Evolutionary conservation across 225 moss, liverwort and hornwort species (phyloP).

Genomic region (Bryoerythrophyllum caledonicum): DNA sequence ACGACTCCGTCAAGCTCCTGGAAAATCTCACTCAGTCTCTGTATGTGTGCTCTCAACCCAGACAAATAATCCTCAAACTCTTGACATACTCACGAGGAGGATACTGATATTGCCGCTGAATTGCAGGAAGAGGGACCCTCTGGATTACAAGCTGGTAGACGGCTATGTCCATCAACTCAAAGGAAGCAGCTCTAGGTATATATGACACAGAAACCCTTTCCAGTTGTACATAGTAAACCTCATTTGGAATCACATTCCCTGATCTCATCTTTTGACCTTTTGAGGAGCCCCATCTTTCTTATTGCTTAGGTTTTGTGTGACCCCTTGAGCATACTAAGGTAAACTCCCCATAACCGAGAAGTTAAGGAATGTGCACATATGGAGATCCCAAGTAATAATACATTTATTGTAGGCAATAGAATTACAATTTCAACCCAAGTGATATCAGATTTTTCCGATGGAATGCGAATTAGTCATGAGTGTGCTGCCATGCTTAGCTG

Average conservation of each 20-base stretch:
- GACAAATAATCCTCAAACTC: neutral
- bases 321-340: no score
- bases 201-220: slow-evolving; percentile 7
- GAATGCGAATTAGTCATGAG: no score
- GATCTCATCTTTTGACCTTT: neutral
- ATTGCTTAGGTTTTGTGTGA: neutral
- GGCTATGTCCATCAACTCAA: slow-evolving; percentile 96
- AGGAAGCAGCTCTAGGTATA: slow-evolving; percentile 95
- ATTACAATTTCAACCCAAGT: no score
- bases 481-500: no score
- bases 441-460: no score
- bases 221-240: neutral
- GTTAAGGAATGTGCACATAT: no score
- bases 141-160: slow-evolving; percentile 82
- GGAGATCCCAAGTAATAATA: no score
- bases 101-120: neutral
- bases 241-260: neutral
- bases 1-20: slow-evolving; percentile 85
- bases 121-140: slow-evolving; percentile 68
- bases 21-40: slow-evolving; percentile 72
- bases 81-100: neutral
- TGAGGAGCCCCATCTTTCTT: neutral
- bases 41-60: slow-evolving; percentile 48
- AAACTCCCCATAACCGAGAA: no score
- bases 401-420: no score